phyloP scores from a whole-genome alignment of 805 yeast genomes.

The Cyberlindnera samutprakarnensis region DNA sequence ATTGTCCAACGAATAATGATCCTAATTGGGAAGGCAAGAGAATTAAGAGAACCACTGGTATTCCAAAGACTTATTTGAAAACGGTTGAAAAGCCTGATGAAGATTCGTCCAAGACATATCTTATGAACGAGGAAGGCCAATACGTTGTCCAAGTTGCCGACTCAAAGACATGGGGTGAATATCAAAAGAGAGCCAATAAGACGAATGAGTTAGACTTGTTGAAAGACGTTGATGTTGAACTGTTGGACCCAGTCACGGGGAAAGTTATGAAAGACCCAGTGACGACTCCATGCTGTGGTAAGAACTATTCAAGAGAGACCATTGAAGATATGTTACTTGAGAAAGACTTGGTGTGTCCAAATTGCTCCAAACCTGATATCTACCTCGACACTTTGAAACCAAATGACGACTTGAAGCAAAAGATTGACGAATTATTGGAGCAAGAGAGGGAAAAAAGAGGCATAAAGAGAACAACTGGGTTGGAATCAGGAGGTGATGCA shows the following conservation, averaged over 20 bases:
- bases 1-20: slow-evolving; percentile 90
- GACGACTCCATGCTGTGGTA: slow-evolving; percentile 73
- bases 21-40: slow-evolving; percentile 92
- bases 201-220: slow-evolving; percentile 20
- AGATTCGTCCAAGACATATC: slow-evolving; percentile 49
- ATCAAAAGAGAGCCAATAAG: slow-evolving; percentile 50
- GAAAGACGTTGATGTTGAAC: slow-evolving; percentile 41
- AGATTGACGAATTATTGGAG: slow-evolving; percentile 45
- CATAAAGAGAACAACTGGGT: slow-evolving; percentile 15
- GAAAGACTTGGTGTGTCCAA: slow-evolving; percentile 86
- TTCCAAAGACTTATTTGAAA: slow-evolving; percentile 86
- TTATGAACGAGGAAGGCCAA: slow-evolving; percentile 92
- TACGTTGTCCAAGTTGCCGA: slow-evolving; percentile 97
- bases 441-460: slow-evolving; percentile 27
- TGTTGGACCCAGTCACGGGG: slow-evolving; percentile 65
- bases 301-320: slow-evolving; percentile 48
- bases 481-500: slow-evolving; percentile 9
- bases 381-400: slow-evolving; percentile 63
- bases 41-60: slow-evolving; percentile 92
- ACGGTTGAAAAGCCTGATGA: slow-evolving; percentile 79
- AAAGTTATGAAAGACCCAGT: slow-evolving; percentile 66
- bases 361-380: slow-evolving; percentile 67
- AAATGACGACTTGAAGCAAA: slow-evolving; percentile 51
- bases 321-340: slow-evolving; percentile 66
- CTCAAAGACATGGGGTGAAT: slow-evolving; percentile 80